A percentile compares a stretch with the other conserved stretches of the same genome.
Conservation (phyloP, 2,329 filamentous ascomycete species). For the Fusarium pseudograminearum region DNA sequence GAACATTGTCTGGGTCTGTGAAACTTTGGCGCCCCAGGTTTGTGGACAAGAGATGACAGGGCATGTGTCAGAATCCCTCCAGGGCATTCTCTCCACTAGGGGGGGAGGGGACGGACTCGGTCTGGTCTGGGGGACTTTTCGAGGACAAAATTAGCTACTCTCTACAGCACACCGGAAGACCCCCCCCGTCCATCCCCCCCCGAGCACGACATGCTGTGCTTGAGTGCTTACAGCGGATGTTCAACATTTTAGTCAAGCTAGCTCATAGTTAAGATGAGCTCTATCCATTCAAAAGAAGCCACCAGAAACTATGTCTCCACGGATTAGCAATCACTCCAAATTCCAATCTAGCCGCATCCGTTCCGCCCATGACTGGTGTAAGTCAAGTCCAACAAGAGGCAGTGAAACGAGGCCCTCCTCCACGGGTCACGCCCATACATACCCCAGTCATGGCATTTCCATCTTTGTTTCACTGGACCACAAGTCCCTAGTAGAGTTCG, state of each 20-base stretch:
- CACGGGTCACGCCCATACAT: conserved; percentile 22
- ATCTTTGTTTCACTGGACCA: conserved; percentile 27
- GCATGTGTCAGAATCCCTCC: conserved; percentile 33
- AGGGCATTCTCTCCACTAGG: conserved; percentile 1
- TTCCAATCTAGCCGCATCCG: conserved; percentile 11
- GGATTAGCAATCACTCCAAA: conserved; percentile 34
- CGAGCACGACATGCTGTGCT: conserved; percentile 3
- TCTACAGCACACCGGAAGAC: conserved; percentile 1
- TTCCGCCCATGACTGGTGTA: neutral
- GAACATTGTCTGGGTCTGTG: conserved; percentile 16
- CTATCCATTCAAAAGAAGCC: conserved; percentile 25
- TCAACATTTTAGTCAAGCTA: neutral
- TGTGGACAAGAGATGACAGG: conserved; percentile 6
- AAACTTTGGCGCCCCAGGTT: conserved; percentile 38
- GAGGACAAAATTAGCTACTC: neutral
- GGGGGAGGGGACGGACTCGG: neutral
- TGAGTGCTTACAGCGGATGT: conserved; percentile 23
- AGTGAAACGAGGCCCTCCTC: conserved; percentile 30
- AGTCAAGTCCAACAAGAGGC: conserved; percentile 4
- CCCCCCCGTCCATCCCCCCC: neutral
- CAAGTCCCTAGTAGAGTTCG: conserved; percentile 16
- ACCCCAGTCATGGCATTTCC: conserved; percentile 29
- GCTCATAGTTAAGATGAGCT: conserved; percentile 9
- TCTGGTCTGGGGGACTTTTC: conserved; percentile 1
- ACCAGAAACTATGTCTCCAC: conserved; percentile 28